Conservation (phyloP, 805 yeast genomes). For the Myxozyma vanderwaltii region DNA sequence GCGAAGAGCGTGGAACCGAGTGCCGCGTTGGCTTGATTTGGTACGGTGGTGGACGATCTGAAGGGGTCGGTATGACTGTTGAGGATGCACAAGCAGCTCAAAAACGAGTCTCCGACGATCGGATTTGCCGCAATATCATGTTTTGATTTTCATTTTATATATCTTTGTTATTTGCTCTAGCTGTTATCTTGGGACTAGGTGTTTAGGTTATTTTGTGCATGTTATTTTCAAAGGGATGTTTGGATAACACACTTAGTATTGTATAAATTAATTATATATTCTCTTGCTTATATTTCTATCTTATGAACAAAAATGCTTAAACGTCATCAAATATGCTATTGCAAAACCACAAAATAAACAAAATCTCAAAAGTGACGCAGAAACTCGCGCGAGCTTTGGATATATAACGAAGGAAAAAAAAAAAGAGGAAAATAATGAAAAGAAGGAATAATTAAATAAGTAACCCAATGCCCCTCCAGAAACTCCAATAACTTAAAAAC, state of each 20-base stretch:
- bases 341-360: too few species aligned
- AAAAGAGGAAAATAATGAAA: too few species aligned
- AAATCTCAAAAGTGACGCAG: too few species aligned
- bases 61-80: slow-evolving; percentile 5
- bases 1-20: slow-evolving; percentile 30
- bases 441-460: too few species aligned
- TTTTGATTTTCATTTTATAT: neutral
- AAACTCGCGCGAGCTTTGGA: too few species aligned
- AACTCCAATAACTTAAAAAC: neutral
- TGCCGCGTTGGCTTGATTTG: slow-evolving; percentile 34
- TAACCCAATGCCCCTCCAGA: too few species aligned
- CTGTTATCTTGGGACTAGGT: neutral
- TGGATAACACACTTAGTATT: too few species aligned
- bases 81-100: neutral
- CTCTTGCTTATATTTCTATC: too few species aligned
- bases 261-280: too few species aligned
- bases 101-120: neutral
- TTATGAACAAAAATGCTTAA: too few species aligned
- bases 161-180: neutral
- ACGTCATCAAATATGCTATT: too few species aligned
- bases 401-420: too few species aligned
- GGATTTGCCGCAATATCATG: neutral
- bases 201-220: neutral
- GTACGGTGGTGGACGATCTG: slow-evolving; percentile 35
- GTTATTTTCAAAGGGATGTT: neutral